Percentiles rank a stretch among this genome's conserved stretches.
phyloP scores from a whole-genome alignment of 2,329 filamentous ascomycete genomes.

The Parascedosporium putredinis region DNA sequence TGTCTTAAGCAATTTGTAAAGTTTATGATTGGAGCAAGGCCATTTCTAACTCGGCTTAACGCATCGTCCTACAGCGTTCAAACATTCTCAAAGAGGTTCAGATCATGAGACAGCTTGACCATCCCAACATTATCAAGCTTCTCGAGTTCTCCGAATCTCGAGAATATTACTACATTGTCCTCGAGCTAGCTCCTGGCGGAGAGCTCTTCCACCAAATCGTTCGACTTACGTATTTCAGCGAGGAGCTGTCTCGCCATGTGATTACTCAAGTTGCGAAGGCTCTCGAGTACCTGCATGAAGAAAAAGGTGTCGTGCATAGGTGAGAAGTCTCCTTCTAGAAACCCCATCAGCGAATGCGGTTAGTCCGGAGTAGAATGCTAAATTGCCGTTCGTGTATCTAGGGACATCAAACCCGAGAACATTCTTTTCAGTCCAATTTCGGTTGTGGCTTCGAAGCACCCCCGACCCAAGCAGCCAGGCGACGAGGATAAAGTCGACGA shows the following conservation, averaged over 20 bases:
- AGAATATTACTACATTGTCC: constrained; percentile 95
- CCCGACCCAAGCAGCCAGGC: constrained; percentile 71
- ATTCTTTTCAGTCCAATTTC: constrained; percentile 84
- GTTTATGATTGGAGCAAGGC: not conserved
- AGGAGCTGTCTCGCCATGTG: constrained; percentile 87
- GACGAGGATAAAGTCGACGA: constrained; percentile 98
- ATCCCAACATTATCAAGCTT: constrained; percentile 90
- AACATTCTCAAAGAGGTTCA: constrained; percentile 98
- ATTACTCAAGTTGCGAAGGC: constrained; percentile 93
- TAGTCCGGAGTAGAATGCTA: no score
- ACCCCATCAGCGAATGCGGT: not conserved
- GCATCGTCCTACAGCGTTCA: constrained; percentile 54
- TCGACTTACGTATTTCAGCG: constrained; percentile 94
- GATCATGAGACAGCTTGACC: constrained; percentile 94
- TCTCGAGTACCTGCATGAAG: constrained; percentile 83
- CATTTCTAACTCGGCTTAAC: not conserved
- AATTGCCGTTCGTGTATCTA: constrained; percentile 29
- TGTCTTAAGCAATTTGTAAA: not conserved
- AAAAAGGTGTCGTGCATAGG: constrained; percentile 94
- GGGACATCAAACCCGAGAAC: constrained; percentile 98
- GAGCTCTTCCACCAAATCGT: constrained; percentile 99
- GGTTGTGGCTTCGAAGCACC: constrained; percentile 67
- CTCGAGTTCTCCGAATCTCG: constrained; percentile 87
- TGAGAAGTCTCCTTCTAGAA: constrained; percentile 35
- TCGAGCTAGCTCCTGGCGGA: constrained; percentile 89